A percentile compares a stretch with the other conserved stretches of the same genome.
These are phyloP conservation scores for Sclerotinia nivalis DNA, from an alignment of 2,329 filamentous ascomycete genomes.

Conservation along the genomic window DNA sequence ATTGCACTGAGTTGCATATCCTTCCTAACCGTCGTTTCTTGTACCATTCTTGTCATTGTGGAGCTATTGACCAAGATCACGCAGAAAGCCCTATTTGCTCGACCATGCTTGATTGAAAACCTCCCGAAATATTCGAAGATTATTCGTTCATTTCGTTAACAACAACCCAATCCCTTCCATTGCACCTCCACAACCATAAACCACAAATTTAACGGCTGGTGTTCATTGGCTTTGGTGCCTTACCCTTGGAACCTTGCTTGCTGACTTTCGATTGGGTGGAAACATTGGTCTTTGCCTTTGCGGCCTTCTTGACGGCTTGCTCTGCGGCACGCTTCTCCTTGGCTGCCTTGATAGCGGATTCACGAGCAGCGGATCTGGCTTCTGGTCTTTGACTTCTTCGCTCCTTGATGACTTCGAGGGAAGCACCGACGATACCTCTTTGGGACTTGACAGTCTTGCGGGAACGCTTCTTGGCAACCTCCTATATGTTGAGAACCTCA, in stretches of 20 bases:
- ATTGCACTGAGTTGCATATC: constrained; percentile 11
- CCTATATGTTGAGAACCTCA: constrained; percentile 56
- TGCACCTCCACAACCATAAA: constrained; percentile 17
- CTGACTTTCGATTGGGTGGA: constrained; percentile 67
- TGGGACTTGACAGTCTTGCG: constrained; percentile 98
- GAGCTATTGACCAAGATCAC: constrained; percentile 40
- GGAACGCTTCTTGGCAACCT: constrained; percentile 99
- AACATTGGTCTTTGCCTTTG: constrained; percentile 94
- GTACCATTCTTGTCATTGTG: constrained; percentile 39
- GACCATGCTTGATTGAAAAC: constrained; percentile 38
- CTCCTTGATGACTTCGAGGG: constrained; percentile 99
- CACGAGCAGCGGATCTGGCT: constrained; percentile 88
- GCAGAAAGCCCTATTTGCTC: constrained; percentile 40
- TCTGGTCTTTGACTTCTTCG: constrained; percentile 92
- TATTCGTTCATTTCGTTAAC: constrained; percentile 26
- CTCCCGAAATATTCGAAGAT: constrained; percentile 5
- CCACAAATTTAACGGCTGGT: constrained; percentile 71
- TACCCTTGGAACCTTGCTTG: constrained; percentile 97
- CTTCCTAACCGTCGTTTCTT: constrained; percentile 16
- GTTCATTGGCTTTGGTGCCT: constrained; percentile 79
- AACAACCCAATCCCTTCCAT: constrained; percentile 31
- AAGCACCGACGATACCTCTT: constrained; percentile 98
- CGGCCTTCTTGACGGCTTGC: constrained; percentile 93
- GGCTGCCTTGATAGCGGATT: constrained; percentile 89
- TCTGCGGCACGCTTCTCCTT: constrained; percentile 97